Evolutionary conservation across 306 rosid genomes (phyloP), one percentile per base, ranked within the genome.

Genomic region (Quercus wislizeni): DNA sequence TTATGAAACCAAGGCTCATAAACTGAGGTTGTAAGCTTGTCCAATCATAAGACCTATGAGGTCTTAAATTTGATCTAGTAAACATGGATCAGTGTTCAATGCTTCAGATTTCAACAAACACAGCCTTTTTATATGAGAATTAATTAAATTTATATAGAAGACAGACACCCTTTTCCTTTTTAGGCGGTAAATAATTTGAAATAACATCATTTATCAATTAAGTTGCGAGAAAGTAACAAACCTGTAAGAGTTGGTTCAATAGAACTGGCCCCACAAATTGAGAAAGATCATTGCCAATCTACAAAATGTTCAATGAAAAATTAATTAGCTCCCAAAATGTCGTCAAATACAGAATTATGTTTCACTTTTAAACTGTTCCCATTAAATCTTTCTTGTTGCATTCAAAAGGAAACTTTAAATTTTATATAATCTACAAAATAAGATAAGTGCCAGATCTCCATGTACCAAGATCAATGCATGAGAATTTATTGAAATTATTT

Each of bases 271-370:
- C 93, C 38, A 62, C 85, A 79, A 94, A 94, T 71, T 91, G 97
- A 69, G 94, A 89, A 78, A 92, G 93, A 82, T 94, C 97, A 74
- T 82, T 38, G 63, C 90, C 90, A 63, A 94, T 88, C 98, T 94
- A 90, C 87, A 78, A 82, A 51, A 76, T 80, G 30, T 15, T 79
- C 46, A 74, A 35, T 30, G 73, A 0, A 67, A 71, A 20, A 76
- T 49, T 51, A 81, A 77, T 18, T 76, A 56, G 80, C 41, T 83
- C 69, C 70, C 63, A 12, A 31, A 49, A 69, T 55, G 55, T 79
- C 74, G 38, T 76, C 5, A 55, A 73, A 74, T 38, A 43, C n/a
- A 51, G n/a, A 78, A 68, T 52, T 77, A 25, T 35, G 52, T 68
- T 33, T 15, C 28, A 19, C 4, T 68, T 30, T 35, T 28, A 13